These are phyloP conservation scores for Circinella minor DNA, from an alignment of 371 early-diverging fungal species.

Conservation along the genomic window DNA sequence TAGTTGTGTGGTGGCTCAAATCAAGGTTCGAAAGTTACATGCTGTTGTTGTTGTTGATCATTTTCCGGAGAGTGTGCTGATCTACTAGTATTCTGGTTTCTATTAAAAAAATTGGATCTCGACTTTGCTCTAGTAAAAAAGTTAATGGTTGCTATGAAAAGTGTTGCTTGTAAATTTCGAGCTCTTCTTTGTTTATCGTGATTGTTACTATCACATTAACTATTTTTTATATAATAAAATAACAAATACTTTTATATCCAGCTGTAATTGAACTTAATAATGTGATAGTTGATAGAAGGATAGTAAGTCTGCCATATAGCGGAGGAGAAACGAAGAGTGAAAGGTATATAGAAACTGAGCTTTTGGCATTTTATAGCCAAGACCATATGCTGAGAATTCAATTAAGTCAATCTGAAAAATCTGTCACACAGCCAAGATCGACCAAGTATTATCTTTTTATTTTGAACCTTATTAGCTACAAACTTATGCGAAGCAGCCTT, in stretches of 20 bases:
- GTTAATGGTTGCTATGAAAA: background rate
- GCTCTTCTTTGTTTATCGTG: background rate
- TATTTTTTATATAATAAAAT: too few species aligned
- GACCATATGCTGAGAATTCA: background rate
- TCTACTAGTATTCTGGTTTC: background rate
- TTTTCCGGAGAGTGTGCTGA: background rate
- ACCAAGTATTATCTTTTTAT: too few species aligned
- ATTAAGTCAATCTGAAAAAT: background rate
- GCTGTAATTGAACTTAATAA: too few species aligned
- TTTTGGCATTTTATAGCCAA: background rate
- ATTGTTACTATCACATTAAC: too few species aligned
- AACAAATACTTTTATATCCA: too few species aligned
- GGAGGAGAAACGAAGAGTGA: too few species aligned
- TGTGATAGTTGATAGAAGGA: background rate
- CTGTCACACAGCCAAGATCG: conserved; percentile 1
- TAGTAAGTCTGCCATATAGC: too few species aligned
- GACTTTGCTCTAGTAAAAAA: background rate
- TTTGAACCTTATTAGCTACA: too few species aligned
- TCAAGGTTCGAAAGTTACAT: background rate
- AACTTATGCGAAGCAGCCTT: too few species aligned
- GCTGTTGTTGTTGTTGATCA: background rate
- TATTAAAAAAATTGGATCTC: background rate
- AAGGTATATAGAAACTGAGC: too few species aligned
- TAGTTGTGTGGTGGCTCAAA: background rate
- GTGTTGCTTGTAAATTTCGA: background rate